phyloP scores from a whole-genome alignment of 106 monocot species.

The Ottelia alismoides region DNA sequence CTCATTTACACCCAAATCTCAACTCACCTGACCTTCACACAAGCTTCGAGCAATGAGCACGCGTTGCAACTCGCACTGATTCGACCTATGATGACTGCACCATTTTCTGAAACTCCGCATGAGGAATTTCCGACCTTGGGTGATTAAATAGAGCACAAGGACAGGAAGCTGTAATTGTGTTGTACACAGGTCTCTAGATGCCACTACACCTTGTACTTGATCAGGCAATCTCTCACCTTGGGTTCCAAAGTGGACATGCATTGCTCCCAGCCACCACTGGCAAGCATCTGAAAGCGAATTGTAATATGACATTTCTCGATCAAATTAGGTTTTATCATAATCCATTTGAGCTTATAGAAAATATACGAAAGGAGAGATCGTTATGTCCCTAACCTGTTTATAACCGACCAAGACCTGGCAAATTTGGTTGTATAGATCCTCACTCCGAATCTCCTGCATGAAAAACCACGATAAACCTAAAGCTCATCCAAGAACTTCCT shows the following conservation, averaged over 20 bases:
- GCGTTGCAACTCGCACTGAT: no score
- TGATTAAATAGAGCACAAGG: no score
- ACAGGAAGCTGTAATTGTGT: no score
- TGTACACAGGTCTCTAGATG: no score
- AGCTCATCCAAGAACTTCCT: neutral
- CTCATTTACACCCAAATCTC: no score
- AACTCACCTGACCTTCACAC: no score
- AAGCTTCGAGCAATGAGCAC: no score
- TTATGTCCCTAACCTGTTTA: constrained; percentile 92
- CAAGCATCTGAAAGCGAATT: constrained; percentile 12
- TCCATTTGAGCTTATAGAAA: neutral
- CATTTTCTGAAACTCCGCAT: no score
- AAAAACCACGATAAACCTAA: constrained; percentile 1
- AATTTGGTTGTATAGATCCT: constrained; percentile 65
- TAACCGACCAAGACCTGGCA: constrained; percentile 80
- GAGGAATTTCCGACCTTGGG: no score
- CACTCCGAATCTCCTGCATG: constrained; percentile 75
- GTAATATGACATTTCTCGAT: neutral
- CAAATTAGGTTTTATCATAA: neutral
- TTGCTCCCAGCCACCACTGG: constrained; percentile 16
- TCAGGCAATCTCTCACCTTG: constrained; percentile 10
- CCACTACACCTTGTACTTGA: constrained; percentile 6
- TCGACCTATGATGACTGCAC: no score
- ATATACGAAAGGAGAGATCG: neutral
- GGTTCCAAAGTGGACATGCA: constrained; percentile 20